Conservation (phyloP, 2,329 filamentous ascomycete genomes). For the Curvularia eragrostidis region DNA sequence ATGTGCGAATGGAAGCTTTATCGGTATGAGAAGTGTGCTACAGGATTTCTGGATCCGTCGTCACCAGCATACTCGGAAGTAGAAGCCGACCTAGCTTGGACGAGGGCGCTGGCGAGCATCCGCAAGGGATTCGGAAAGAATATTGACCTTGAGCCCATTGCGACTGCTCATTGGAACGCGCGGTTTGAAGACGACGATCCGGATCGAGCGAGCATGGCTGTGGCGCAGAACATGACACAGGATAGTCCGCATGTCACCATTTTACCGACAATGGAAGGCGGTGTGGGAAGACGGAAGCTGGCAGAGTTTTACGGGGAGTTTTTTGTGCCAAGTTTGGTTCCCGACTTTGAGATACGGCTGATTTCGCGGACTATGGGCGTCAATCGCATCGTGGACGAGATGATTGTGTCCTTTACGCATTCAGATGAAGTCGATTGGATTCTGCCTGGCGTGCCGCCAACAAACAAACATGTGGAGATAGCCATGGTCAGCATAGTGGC, state of each 20-base stretch:
- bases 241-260: conserved; percentile 47
- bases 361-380: conserved; percentile 63
- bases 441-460: conserved; percentile 63
- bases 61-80: conserved; percentile 50
- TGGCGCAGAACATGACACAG: conserved; percentile 44
- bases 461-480: conserved; percentile 62
- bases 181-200: conserved; percentile 44
- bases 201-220: conserved; percentile 39
- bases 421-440: conserved; percentile 65
- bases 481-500: conserved; percentile 63
- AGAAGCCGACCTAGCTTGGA: conserved; percentile 53
- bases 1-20: conserved; percentile 51
- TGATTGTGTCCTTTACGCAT: conserved; percentile 63
- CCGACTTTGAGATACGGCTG: conserved; percentile 60
- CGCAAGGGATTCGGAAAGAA: conserved; percentile 48
- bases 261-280: conserved; percentile 54
- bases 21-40: conserved; percentile 47
- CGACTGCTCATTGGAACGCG: conserved; percentile 44
- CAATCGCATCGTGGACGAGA: conserved; percentile 66
- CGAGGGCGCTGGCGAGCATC: conserved; percentile 49
- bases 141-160: conserved; percentile 44
- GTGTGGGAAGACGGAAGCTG: conserved; percentile 52
- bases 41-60: conserved; percentile 54
- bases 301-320: conserved; percentile 63
- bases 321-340: conserved; percentile 62